Evolutionary conservation across 2,329 filamentous ascomycete species (phyloP), one percentile per base, ranked within the genome.

Genomic region (Aspergillus jensenii): DNA sequence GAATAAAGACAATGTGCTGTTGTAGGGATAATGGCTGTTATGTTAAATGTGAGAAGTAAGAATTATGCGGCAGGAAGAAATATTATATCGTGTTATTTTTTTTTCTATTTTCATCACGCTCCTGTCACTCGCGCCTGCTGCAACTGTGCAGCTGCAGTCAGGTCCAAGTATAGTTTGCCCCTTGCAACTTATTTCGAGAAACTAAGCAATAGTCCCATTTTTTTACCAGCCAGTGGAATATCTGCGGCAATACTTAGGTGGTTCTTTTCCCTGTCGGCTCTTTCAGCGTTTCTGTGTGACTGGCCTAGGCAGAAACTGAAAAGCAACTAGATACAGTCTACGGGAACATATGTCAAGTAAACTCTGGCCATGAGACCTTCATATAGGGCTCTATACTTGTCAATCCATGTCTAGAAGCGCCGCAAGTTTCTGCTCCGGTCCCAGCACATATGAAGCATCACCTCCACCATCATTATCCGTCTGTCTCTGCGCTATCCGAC

Each of bases 331-430:
- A 23, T 41, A 33, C 35, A 25, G 52, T 23, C 25, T 27, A n/a
- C 25, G 23, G 12, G 19, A 21, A 25, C 25, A 19, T n/a, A 21
- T 17, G 19, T 43, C 11, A n/a, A 43, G n/a, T 19, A 19, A 43
- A 11, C 27, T 31, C 27, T 31, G 27, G 27, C n/a, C 11, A 11
- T 19, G n/a, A 45, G 21, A 15, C 5, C 19, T 41, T 19, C 27
- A 17, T 25, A 44, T 33, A 33, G 37, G 12, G 5, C 23, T 19
- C 40, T 6, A 25, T 25, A 31, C 19, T 23, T 12, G 15, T 73
- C 63, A 73, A 61, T 67, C 71, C 70, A 74, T 71, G 55, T 76
- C 73, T 59, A 79, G 61, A 25, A 79, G 46, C 9, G 68, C 68
- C 50, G 69, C 69, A 33, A 79, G 60, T 62, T 72, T 76, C 58